Conservation (phyloP, 768 basidiomycete genomes). For the Trametes sanguinea region DNA sequence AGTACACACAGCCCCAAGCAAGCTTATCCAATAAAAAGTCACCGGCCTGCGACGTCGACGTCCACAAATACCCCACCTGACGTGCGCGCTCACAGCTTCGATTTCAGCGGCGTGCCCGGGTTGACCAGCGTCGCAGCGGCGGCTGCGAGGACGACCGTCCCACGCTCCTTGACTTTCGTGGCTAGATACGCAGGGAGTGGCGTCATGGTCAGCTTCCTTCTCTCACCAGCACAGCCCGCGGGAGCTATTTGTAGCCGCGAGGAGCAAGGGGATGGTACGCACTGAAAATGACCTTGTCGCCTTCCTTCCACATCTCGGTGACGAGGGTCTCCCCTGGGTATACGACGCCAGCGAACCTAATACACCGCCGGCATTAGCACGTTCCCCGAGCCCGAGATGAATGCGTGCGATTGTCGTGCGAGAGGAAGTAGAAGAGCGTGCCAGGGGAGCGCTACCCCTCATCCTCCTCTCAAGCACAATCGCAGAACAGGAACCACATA, state of each 20-base stretch:
- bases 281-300: slow-evolving; percentile 89
- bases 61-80: not conserved
- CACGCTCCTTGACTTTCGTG: slow-evolving; percentile 87
- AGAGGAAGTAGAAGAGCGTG: not conserved
- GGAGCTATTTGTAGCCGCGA: not conserved
- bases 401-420: not conserved
- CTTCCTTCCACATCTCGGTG: slow-evolving; percentile 99
- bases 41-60: not conserved
- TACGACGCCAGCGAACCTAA: slow-evolving; percentile 85
- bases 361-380: not conserved
- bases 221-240: slow-evolving; percentile 4
- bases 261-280: slow-evolving; percentile 36
- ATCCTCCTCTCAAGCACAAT: not conserved
- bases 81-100: slow-evolving; percentile 51
- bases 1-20: slow-evolving; percentile 2
- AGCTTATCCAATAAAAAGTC: not conserved
- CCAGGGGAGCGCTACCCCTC: not conserved
- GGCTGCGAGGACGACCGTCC: slow-evolving; percentile 66
- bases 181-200: slow-evolving; percentile 42
- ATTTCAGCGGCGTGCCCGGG: slow-evolving; percentile 44
- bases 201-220: not conserved
- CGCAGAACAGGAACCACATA: slow-evolving; percentile 37
- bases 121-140: slow-evolving; percentile 78
- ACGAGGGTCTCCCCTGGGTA: slow-evolving; percentile 95
- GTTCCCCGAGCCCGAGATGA: not conserved